Conservation (phyloP, 441 rosid genomes). For the Hypseocharis bilobata region DNA sequence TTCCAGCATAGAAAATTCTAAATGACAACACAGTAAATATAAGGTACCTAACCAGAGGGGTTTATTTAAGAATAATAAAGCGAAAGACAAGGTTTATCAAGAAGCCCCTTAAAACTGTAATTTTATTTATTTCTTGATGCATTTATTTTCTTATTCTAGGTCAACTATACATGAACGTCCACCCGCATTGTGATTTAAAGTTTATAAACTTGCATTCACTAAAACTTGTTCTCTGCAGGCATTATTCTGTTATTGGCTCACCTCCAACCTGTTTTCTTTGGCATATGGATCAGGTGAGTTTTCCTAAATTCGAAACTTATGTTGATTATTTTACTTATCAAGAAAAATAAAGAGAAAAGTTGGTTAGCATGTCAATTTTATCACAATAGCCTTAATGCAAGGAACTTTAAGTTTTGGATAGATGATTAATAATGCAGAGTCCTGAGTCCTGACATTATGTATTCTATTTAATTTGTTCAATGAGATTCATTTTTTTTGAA, state of each 20-base stretch:
- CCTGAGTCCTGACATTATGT: neutral
- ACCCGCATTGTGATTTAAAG: neutral
- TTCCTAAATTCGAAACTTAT: neutral
- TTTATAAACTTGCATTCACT: neutral
- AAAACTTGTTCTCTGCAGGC: conserved; percentile 26
- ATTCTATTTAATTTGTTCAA: no score
- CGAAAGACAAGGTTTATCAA: no score
- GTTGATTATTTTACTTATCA: neutral
- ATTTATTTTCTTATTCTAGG: conserved; percentile 2
- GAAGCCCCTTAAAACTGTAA: neutral
- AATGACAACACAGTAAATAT: no score
- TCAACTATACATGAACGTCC: neutral
- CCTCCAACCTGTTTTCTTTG: conserved; percentile 44
- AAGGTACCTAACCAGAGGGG: neutral
- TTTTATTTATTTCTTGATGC: neutral
- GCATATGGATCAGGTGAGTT: conserved; percentile 36
- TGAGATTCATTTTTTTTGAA: no score
- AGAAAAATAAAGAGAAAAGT: neutral
- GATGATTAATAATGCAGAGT: no score
- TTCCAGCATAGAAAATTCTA: no score
- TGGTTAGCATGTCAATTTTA: neutral
- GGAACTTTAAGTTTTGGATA: no score
- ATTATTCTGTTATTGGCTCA: conserved; percentile 47
- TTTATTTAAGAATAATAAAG: no score
- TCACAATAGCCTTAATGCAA: no score